A percentile compares a stretch with the other conserved stretches of the same genome.
These are phyloP conservation scores for Astragalus membranaceus DNA, from an alignment of 306 rosid genomes.

Conservation along the genomic window DNA sequence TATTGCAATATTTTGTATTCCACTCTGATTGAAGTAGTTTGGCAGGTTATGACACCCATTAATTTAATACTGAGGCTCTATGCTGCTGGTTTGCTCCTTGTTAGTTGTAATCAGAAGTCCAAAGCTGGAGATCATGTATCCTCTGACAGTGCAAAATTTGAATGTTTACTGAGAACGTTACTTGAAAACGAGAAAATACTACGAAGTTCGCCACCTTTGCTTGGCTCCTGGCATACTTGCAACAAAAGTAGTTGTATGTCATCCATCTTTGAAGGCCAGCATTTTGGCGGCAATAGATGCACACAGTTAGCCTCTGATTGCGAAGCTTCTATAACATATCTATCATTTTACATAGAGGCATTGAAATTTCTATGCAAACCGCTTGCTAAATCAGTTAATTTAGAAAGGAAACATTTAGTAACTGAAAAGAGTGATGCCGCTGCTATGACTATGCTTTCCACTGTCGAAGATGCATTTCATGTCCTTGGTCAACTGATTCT, in stretches of 20 bases:
- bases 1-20: constrained; percentile 12
- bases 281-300: constrained; percentile 18
- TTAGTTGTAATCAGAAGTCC: constrained; percentile 28
- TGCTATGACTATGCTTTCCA: constrained; percentile 30
- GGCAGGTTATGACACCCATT: constrained; percentile 52
- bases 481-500: constrained; percentile 52
- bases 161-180: constrained; percentile 33
- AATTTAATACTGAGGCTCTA: constrained; percentile 61
- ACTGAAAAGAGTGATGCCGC: constrained; percentile 38
- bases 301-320: constrained; percentile 22
- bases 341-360: constrained; percentile 43
- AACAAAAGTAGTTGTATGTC: constrained; percentile 26
- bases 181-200: constrained; percentile 36
- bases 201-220: constrained; percentile 38
- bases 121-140: constrained; percentile 34
- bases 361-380: constrained; percentile 61
- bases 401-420: constrained; percentile 53
- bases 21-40: constrained; percentile 14
- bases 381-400: constrained; percentile 60
- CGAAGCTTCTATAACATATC: constrained; percentile 16
- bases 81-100: constrained; percentile 52
- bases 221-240: constrained; percentile 35
- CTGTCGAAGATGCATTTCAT: constrained; percentile 49
- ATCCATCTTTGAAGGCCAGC: constrained; percentile 20
- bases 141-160: constrained; percentile 36